Evolutionary conservation across 2,329 filamentous ascomycete species (phyloP), one percentile per base, ranked within the genome.

Genomic region (Botryotinia calthae): DNA sequence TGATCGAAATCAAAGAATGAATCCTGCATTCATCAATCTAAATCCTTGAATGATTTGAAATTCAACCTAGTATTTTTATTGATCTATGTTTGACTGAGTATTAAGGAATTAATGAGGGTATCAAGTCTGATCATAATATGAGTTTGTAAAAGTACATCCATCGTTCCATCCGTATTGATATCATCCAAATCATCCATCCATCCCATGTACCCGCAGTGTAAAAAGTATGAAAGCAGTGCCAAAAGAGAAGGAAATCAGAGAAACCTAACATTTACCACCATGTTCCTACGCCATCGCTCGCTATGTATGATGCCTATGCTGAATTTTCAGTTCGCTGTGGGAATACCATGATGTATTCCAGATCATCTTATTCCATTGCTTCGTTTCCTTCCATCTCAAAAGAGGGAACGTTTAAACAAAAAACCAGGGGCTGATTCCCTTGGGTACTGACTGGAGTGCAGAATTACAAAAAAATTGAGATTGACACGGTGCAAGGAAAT

Each of bases 101-200:
- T 51, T 51, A 42, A 18, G 56, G 28, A 40, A 51, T 64, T 51
- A 71, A 64, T 12, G 44, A 65, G 58, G 58, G 68, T 66, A 71
- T 71, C 70, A 56, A 54, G 25, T 25, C 44, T 54, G 28, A 51
- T 68, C 37, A 18, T 67, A 42, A 51, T 56, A 46, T 67, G 34
- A 67, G 37, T 72, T n/a, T 59, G 31, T 68, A 68, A 61, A 68
- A 68, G 70, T 72, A 72, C 63, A 72, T 61, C 63, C 70, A 34
- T 70, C 44, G 18, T 62, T 63, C 58, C 46, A 67, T 67, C 65
- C 66, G 44, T 59, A 58, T 58, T 54, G 37, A 56, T 51, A 28
- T 44, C 70, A 25, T 66, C 54, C 65, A 56, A 42, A 56, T 56
- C 51, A 56, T 31, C 37, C 37, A 42, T 51, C 46, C 61, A 42